Conservation (phyloP, 306 rosid genomes). For the Vigna nakashimae region DNA sequence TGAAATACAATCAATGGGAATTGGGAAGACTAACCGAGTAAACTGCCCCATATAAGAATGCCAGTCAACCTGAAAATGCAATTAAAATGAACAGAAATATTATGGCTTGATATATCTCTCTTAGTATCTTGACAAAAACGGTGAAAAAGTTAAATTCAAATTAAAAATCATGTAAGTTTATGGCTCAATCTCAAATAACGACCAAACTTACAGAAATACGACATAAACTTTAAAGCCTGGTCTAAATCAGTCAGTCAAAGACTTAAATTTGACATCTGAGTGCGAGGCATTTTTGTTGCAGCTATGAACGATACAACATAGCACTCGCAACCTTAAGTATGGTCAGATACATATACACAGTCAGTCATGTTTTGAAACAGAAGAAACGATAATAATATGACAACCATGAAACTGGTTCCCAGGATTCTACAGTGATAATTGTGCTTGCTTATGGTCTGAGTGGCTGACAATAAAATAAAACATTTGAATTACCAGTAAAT, state of each 20-base stretch:
- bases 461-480: conserved; percentile 61
- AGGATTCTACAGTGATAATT: conserved; percentile 43
- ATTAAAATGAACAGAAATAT: conserved; percentile 4
- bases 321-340: conserved; percentile 42
- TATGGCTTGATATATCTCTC: background rate
- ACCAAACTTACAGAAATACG: conserved; percentile 15
- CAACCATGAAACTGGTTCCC: conserved; percentile 39
- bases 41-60: conserved; percentile 18
- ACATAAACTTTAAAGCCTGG: conserved; percentile 20
- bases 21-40: conserved; percentile 11
- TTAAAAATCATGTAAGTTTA: conserved; percentile 28
- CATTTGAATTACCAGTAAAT: conserved; percentile 57
- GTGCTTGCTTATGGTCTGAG: conserved; percentile 52
- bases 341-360: conserved; percentile 45
- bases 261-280: conserved; percentile 20
- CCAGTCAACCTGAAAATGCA: conserved; percentile 19
- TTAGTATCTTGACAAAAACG: conserved; percentile 7
- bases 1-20: conserved; percentile 19
- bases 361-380: conserved; percentile 37
- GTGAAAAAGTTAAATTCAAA: background rate
- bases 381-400: conserved; percentile 32
- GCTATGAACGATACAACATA: conserved; percentile 25
- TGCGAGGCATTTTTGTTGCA: conserved; percentile 10
- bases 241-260: conserved; percentile 23
- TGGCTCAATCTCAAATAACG: conserved; percentile 15